Percentiles rank a stretch among this genome's conserved stretches.
Evolutionary conservation across 2,329 filamentous ascomycete genomes (phyloP).

Genomic region (Microdochium bolleyi): DNA sequence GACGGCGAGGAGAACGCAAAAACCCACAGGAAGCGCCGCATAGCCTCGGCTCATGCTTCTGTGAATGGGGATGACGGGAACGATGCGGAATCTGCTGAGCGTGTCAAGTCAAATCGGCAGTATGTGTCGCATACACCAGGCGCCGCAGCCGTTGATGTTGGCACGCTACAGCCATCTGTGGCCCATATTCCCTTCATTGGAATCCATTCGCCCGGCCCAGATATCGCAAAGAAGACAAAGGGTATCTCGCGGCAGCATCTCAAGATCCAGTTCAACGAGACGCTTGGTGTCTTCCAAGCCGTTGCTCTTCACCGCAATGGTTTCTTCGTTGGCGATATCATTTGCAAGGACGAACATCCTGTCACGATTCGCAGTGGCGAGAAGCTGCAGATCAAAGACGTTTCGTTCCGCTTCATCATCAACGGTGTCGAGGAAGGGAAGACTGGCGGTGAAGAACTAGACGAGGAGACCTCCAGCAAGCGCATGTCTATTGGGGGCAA

Average conservation of each 20-base stretch:
- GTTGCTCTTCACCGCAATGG: conserved; percentile 56
- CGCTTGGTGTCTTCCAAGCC: conserved; percentile 57
- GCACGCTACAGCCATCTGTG: conserved; percentile 51
- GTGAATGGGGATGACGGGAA: conserved; percentile 30
- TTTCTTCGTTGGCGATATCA: conserved; percentile 43
- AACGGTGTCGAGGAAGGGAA: conserved; percentile 52
- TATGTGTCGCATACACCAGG: conserved; percentile 53
- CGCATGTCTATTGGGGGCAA: conserved; percentile 50
- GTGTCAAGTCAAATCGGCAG: conserved; percentile 43
- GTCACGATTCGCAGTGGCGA: conserved; percentile 56
- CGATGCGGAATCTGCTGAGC: conserved; percentile 28
- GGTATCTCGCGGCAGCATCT: conserved; percentile 68
- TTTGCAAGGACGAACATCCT: conserved; percentile 32
- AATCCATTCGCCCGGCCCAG: conserved; percentile 61
- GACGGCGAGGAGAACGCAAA: conserved; percentile 42
- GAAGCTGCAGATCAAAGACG: conserved; percentile 63
- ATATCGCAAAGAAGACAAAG: conserved; percentile 56
- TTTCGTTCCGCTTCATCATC: conserved; percentile 61
- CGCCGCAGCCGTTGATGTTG: conserved; percentile 51
- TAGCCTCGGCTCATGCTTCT: conserved; percentile 31
- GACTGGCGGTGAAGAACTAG: conserved; percentile 48
- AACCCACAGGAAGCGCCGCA: conserved; percentile 36
- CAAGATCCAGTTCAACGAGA: conserved; percentile 62
- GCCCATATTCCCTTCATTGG: conserved; percentile 58
- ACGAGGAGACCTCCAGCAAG: conserved; percentile 39